These are phyloP conservation scores for Ogataea zsoltii DNA, from an alignment of 805 yeast genomes.

Conservation along the genomic window DNA sequence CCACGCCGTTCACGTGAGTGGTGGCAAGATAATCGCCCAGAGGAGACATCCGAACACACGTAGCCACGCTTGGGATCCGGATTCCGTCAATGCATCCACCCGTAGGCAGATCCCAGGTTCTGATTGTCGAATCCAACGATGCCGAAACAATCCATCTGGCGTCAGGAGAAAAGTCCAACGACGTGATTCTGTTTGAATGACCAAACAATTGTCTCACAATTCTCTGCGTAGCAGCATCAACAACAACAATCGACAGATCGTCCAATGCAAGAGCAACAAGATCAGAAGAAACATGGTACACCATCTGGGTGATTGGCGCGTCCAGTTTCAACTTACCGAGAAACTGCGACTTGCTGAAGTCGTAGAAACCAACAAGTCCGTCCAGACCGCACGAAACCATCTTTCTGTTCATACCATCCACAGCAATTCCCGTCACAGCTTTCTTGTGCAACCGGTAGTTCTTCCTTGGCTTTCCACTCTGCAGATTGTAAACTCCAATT, in stretches of 20 bases:
- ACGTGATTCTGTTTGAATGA: conserved; percentile 83
- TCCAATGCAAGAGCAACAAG: conserved; percentile 84
- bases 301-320: conserved; percentile 76
- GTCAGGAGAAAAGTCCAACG: conserved; percentile 88
- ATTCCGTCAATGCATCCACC: conserved; percentile 97
- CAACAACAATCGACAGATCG: conserved; percentile 77
- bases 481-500: conserved; percentile 83
- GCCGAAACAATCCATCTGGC: conserved; percentile 93
- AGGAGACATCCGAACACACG: conserved; percentile 78
- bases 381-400: conserved; percentile 89
- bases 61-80: conserved; percentile 72
- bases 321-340: conserved; percentile 67
- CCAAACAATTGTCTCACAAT: conserved; percentile 88
- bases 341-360: conserved; percentile 70
- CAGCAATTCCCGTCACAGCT: conserved; percentile 83
- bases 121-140: conserved; percentile 78
- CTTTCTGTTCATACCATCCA: conserved; percentile 87
- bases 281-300: conserved; percentile 80
- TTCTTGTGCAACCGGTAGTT: conserved; percentile 69
- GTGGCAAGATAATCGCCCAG: conserved; percentile 90
- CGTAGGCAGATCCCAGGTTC: conserved; percentile 97
- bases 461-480: conserved; percentile 82
- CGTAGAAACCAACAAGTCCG: conserved; percentile 84
- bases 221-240: conserved; percentile 79
- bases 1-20: conserved; percentile 86